Evolutionary conservation across 2,329 filamentous ascomycete genomes (phyloP).

Genomic region (Sclerotinia glacialis): DNA sequence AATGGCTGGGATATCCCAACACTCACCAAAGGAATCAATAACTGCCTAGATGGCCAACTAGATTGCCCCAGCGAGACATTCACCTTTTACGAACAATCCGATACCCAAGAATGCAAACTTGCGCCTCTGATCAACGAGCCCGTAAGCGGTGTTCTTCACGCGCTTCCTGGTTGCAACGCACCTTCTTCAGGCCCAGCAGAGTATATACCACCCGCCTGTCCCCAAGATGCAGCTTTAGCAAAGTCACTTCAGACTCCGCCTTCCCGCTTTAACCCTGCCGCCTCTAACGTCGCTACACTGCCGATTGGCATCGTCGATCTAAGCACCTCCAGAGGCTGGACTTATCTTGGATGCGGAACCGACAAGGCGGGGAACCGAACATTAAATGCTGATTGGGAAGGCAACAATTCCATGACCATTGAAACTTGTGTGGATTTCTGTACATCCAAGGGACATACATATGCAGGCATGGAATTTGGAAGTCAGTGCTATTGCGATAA

Average conservation of each 20-base stretch:
- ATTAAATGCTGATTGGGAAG: conserved; percentile 17
- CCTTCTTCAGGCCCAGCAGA: conserved; percentile 12
- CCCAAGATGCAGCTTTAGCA: not conserved
- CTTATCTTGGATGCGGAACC: conserved; percentile 19
- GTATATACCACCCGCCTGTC: conserved; percentile 9
- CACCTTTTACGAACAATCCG: conserved; percentile 20
- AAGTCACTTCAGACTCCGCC: not conserved
- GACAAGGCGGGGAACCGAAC: conserved; percentile 13
- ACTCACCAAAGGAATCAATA: conserved; percentile 19
- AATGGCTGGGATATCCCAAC: conserved; percentile 21
- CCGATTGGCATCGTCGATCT: conserved; percentile 9
- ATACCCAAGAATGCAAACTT: conserved; percentile 21
- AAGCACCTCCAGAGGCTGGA: conserved; percentile 17
- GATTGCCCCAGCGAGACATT: conserved; percentile 12
- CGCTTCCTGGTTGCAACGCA: conserved; percentile 20
- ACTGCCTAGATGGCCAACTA: conserved; percentile 14
- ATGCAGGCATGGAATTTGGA: conserved; percentile 20
- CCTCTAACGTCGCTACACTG: not conserved
- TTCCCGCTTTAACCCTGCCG: not conserved
- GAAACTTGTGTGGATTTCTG: conserved; percentile 14
- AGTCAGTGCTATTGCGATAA: conserved; percentile 21
- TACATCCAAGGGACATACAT: conserved; percentile 14
- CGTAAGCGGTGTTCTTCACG: not conserved
- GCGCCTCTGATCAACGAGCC: conserved; percentile 15
- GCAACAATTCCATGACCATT: conserved; percentile 13